Evolutionary conservation across 1,284 basidiomycete genomes (phyloP).

Genomic region (Leccinum griseonigrum): DNA sequence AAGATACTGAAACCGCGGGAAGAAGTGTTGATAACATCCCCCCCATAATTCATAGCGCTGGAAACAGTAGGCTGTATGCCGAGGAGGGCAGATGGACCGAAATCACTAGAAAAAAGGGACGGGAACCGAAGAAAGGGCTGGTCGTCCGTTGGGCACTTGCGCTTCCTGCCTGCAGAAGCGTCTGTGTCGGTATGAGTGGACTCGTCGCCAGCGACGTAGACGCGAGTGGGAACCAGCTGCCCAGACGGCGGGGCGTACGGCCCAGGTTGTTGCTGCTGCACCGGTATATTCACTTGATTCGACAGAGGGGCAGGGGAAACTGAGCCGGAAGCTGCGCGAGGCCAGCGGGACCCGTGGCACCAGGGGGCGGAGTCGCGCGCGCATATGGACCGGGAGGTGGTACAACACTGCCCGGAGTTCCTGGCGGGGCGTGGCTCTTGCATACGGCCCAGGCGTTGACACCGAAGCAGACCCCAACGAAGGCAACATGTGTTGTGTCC

Average conservation of each 20-base stretch:
- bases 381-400: slow-evolving; percentile 35
- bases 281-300: slow-evolving; percentile 21
- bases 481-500: slow-evolving; percentile 45
- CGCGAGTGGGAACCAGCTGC: slow-evolving; percentile 25
- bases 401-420: slow-evolving; percentile 33
- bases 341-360: slow-evolving; percentile 30
- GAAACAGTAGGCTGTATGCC: slow-evolving; percentile 61
- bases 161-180: slow-evolving; percentile 35
- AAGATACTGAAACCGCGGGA: slow-evolving; percentile 59
- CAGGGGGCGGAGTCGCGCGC: slow-evolving; percentile 43
- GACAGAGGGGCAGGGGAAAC: slow-evolving; percentile 28
- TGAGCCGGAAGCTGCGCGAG: slow-evolving; percentile 24
- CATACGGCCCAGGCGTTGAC: slow-evolving; percentile 33
- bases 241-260: slow-evolving; percentile 32
- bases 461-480: slow-evolving; percentile 28
- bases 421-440: slow-evolving; percentile 40
- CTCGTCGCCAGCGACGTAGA: slow-evolving; percentile 32
- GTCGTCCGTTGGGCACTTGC: slow-evolving; percentile 32
- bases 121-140: slow-evolving; percentile 55
- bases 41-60: slow-evolving; percentile 70
- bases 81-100: slow-evolving; percentile 72
- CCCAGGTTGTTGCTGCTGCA: slow-evolving; percentile 33
- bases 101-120: slow-evolving; percentile 66
- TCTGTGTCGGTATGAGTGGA: slow-evolving; percentile 15
- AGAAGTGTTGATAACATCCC: slow-evolving; percentile 51